These are phyloP conservation scores for Colletotrichum graminicola DNA, from an alignment of 2,329 filamentous ascomycete species.

Conservation along the genomic window DNA sequence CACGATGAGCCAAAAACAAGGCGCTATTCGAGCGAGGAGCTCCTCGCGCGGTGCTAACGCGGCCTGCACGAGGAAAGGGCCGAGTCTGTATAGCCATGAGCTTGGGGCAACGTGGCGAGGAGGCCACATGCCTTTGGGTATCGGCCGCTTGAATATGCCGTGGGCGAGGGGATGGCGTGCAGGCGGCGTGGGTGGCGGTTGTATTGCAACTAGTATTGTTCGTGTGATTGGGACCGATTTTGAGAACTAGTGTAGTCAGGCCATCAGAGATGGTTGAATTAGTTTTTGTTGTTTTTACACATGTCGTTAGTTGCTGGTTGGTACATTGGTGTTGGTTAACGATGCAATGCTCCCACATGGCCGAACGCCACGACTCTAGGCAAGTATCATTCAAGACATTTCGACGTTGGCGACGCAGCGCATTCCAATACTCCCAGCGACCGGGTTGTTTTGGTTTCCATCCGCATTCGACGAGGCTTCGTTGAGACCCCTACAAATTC, in stretches of 20 bases:
- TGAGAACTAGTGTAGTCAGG: neutral
- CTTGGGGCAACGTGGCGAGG: conserved; percentile 4
- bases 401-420: neutral
- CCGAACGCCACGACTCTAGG: neutral
- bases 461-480: neutral
- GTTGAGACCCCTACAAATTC: neutral
- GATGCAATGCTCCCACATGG: neutral
- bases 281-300: too few relatives aligned
- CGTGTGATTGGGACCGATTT: neutral
- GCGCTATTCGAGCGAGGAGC: neutral
- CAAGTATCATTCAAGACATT: neutral
- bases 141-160: neutral
- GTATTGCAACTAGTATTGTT: neutral
- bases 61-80: conserved; percentile 10
- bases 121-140: neutral
- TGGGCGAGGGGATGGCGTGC: neutral
- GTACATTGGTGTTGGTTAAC: neutral
- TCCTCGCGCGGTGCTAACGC: conserved; percentile 26
- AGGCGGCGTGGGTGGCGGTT: neutral
- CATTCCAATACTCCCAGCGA: neutral
- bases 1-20: neutral
- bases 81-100: neutral
- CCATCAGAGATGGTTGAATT: neutral
- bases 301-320: neutral
- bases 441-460: neutral